Percentiles rank a stretch among this genome's conserved stretches.
Conservation (phyloP, 495 filamentous ascomycete species). For the Astrothelium macrocarpum region DNA sequence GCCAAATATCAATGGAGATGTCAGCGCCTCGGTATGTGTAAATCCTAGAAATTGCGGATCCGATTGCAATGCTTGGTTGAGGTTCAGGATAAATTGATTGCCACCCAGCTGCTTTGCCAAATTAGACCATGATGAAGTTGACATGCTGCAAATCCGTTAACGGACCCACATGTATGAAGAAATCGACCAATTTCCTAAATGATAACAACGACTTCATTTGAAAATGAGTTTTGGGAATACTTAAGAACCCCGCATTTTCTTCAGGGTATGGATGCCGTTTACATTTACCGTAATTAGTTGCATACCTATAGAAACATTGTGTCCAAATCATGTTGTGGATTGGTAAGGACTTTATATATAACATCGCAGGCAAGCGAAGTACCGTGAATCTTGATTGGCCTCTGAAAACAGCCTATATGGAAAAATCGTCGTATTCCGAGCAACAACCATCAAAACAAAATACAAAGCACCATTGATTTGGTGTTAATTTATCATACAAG, state of each 20-base stretch:
- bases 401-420: too few species aligned
- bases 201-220: neutral
- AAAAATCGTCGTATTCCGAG: too few species aligned
- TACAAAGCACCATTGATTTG: neutral
- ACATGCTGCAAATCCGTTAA: neutral
- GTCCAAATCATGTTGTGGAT: too few species aligned
- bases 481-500: neutral
- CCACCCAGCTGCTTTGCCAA: conserved; percentile 14
- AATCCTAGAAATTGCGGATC: conserved; percentile 32
- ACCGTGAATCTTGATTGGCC: too few species aligned
- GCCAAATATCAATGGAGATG: conserved; percentile 27
- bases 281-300: neutral
- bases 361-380: too few species aligned
- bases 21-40: conserved; percentile 29
- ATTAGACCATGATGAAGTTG: conserved; percentile 15
- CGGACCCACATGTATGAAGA: neutral
- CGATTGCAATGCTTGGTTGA: conserved; percentile 9
- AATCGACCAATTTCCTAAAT: neutral
- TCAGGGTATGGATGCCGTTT: neutral
- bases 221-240: neutral
- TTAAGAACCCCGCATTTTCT: conserved; percentile 2
- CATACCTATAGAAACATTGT: too few species aligned
- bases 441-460: neutral
- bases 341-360: too few species aligned
- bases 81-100: conserved; percentile 9